A percentile compares a stretch with the other conserved stretches of the same genome.
These are phyloP conservation scores for Fusarium sp. DNA, from an alignment of 2,329 filamentous ascomycete species.

Conservation along the genomic window DNA sequence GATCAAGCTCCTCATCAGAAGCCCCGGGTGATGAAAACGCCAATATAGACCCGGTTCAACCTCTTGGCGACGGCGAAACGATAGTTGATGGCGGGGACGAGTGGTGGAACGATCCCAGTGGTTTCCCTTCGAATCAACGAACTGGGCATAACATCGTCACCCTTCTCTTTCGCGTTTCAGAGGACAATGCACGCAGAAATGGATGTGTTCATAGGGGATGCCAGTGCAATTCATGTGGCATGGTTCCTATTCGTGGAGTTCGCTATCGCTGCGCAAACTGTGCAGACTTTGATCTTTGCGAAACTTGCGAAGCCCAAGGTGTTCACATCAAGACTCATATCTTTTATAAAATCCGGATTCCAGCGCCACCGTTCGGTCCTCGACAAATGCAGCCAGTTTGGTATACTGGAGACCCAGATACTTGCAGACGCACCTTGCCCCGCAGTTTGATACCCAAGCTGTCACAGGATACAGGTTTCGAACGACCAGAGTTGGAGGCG, in stretches of 20 bases:
- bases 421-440: conserved; percentile 74
- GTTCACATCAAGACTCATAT: conserved; percentile 90
- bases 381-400: conserved; percentile 84
- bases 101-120: conserved; percentile 62
- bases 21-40: conserved; percentile 59
- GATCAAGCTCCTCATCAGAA: conserved; percentile 57
- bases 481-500: conserved; percentile 88
- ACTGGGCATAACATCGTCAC: conserved; percentile 84
- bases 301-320: conserved; percentile 85
- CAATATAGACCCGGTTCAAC: conserved; percentile 45
- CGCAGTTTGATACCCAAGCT: conserved; percentile 74
- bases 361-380: conserved; percentile 84
- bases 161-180: conserved; percentile 89
- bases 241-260: conserved; percentile 89
- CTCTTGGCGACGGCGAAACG: conserved; percentile 53
- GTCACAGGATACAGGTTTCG: conserved; percentile 79
- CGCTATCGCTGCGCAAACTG: conserved; percentile 97
- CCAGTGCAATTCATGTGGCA: conserved; percentile 88
- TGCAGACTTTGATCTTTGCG: conserved; percentile 94
- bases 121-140: conserved; percentile 56
- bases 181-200: conserved; percentile 88
- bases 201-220: conserved; percentile 94
- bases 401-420: conserved; percentile 88
- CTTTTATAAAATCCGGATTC: conserved; percentile 95
- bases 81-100: conserved; percentile 58